A percentile compares a stretch with the other conserved stretches of the same genome.
Evolutionary conservation across 768 basidiomycete genomes (phyloP).

Genomic region (Zangia roseola): DNA sequence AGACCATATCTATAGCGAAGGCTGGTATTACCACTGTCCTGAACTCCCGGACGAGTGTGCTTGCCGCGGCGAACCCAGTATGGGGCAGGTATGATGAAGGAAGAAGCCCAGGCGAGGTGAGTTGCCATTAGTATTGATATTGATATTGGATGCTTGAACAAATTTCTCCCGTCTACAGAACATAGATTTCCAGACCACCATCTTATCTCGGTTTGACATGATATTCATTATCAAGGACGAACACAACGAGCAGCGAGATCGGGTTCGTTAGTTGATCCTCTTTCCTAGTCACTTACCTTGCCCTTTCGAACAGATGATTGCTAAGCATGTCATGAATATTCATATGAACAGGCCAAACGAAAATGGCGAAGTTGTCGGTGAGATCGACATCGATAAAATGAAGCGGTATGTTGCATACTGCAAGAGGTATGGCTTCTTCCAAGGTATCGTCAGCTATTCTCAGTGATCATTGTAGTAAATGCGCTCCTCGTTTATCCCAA

Average conservation of each 20-base stretch:
- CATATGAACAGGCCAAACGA: slow-evolving; percentile 92
- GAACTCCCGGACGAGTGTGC: slow-evolving; percentile 92
- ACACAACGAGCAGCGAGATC: slow-evolving; percentile 91
- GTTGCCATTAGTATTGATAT: slow-evolving; percentile 5
- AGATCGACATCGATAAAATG: slow-evolving; percentile 98
- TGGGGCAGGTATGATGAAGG: slow-evolving; percentile 98
- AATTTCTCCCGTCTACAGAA: slow-evolving; percentile 45
- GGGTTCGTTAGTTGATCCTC: slow-evolving; percentile 46
- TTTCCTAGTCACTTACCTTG: background rate
- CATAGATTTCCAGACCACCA: slow-evolving; percentile 97
- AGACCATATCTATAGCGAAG: slow-evolving; percentile 98
- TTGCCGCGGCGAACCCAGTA: slow-evolving; percentile 97
- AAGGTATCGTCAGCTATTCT: background rate
- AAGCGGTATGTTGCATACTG: slow-evolving; percentile 96
- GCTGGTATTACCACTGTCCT: slow-evolving; percentile 98
- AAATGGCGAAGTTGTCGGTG: slow-evolving; percentile 68
- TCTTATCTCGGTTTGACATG: slow-evolving; percentile 98
- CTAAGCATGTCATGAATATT: slow-evolving; percentile 97
- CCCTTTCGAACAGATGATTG: slow-evolving; percentile 67
- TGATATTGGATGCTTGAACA: background rate
- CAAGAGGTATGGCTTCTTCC: slow-evolving; percentile 63
- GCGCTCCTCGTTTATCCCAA: slow-evolving; percentile 88
- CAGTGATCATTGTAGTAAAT: slow-evolving; percentile 60
- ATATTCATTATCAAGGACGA: slow-evolving; percentile 99
- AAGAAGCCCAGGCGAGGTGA: slow-evolving; percentile 88